These are phyloP conservation scores for Euryodendron excelsum DNA, from an alignment of 148 eudicot species.

Conservation along the genomic window DNA sequence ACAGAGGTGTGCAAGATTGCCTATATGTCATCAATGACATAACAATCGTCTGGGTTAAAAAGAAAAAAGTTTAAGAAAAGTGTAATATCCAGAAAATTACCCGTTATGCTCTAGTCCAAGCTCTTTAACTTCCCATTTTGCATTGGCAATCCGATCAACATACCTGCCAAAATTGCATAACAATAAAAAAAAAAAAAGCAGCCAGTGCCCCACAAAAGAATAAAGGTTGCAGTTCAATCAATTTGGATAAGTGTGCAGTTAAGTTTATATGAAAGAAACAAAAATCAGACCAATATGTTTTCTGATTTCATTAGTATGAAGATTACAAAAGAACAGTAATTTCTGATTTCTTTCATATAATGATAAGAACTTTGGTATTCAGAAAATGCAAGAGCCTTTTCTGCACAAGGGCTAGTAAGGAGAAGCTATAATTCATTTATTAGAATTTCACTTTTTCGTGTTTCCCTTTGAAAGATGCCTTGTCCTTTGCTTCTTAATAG, in stretches of 20 bases:
- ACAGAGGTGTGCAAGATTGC: background rate
- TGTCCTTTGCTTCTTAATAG: background rate
- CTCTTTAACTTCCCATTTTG: conserved; percentile 96
- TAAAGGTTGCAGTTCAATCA: conserved; percentile 11
- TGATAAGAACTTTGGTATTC: background rate
- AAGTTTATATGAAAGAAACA: no score
- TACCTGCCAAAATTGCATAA: conserved; percentile 51
- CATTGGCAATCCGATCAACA: conserved; percentile 75
- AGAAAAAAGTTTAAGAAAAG: background rate
- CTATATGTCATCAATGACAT: background rate
- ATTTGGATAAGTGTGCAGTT: background rate
- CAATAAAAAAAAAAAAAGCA: conserved; percentile 19
- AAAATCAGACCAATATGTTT: no score
- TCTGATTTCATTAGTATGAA: no score
- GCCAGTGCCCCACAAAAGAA: background rate
- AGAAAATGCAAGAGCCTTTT: no score
- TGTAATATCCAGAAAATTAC: conserved; percentile 34
- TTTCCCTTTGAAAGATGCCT: background rate
- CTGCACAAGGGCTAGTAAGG: background rate
- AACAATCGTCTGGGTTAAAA: background rate
- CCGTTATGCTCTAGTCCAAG: conserved; percentile 95
- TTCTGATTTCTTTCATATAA: no score
- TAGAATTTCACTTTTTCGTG: background rate
- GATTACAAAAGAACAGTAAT: no score
- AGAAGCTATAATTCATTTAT: background rate